Percentiles rank a stretch among this genome's conserved stretches.
Conservation (phyloP, 179 eudicot species). For the Actinidia chinensis region DNA sequence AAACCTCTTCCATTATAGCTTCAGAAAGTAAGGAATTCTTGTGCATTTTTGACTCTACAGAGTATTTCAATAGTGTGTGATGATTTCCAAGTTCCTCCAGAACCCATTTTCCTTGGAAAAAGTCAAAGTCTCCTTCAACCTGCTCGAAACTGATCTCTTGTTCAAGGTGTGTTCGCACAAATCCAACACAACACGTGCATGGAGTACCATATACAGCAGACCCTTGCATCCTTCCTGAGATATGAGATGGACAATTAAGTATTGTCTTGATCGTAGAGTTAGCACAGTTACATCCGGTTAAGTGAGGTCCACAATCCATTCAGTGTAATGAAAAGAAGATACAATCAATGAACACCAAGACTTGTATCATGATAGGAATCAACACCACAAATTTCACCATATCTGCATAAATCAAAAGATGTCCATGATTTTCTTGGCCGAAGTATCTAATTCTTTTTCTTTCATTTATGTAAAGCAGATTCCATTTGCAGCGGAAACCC, state of each 20-base stretch:
- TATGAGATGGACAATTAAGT: not conserved
- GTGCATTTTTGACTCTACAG: slow-evolving; percentile 97
- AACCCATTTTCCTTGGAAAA: slow-evolving; percentile 85
- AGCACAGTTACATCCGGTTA: not conserved
- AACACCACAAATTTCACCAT: too few relatives aligned
- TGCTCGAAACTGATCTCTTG: slow-evolving; percentile 88
- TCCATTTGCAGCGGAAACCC: too few relatives aligned
- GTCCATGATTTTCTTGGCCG: too few relatives aligned
- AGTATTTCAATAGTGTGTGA: slow-evolving; percentile 85
- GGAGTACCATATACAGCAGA: slow-evolving; percentile 92
- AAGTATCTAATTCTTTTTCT: too few relatives aligned
- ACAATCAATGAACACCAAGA: too few relatives aligned
- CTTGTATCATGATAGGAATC: too few relatives aligned
- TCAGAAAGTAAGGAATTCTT: slow-evolving; percentile 84
- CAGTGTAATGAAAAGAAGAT: too few relatives aligned
- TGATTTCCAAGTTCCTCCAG: slow-evolving; percentile 92
- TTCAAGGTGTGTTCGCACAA: slow-evolving; percentile 78
- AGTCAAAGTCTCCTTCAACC: slow-evolving; percentile 95
- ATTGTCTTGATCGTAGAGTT: too few relatives aligned
- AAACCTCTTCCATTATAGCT: slow-evolving; percentile 96
- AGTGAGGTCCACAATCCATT: not conserved
- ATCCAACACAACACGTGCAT: slow-evolving; percentile 90
- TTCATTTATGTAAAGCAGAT: too few relatives aligned
- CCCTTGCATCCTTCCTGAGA: slow-evolving; percentile 99
- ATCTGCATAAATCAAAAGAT: too few relatives aligned